Evolutionary conservation across 345 rosid species (phyloP), one percentile per base, ranked within the genome.

Genomic region (Sonneratia caseolaris): DNA sequence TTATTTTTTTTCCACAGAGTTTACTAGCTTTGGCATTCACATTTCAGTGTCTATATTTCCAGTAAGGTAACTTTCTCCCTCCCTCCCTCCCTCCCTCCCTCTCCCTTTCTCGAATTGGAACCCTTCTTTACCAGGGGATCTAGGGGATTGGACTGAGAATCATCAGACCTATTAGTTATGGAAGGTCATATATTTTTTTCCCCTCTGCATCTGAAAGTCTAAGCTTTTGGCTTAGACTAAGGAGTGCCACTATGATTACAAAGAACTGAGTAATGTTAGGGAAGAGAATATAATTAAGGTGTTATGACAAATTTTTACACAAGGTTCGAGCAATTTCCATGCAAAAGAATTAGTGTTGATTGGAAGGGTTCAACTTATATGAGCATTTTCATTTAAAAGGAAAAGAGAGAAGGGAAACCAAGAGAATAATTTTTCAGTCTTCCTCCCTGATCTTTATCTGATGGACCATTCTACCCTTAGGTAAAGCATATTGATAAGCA

Each of bases 1-100:
- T 73, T 80, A 48, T 78, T 73, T 56, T 76, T 72, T 74, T 27
- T 61, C 36, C 37, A 22, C 36, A n/a, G 40, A 37, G 37, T 12
- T 19, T 45, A 37, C 67, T 3, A 3, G 43, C 62, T 70, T 27
- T 70, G 53, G 64, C 51, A 35, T 68, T 42, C 10, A 9, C 45
- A 42, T 42, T 42, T 5, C 45, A 5, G 2, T 42, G 45, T 42
- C 62, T 53, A 22, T 42, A 43, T n/a, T 12, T 64, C 61, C 70
- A 47, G 37, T 27, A 21, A 62, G 37, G 66, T 18, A 27, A n/a
- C 32, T 24, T 57, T n/a, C 21, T 57, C 10, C 13, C 22, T 15
- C n/a, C 15, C 45, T 42, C 3, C 7, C 10, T 42, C 10, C 5
- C 10, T 42, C 45, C 45, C 5, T 42, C 2, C 3, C 45, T 42